Conservation (phyloP, 2,329 filamentous ascomycete species). For the Sarocladium kiliense region DNA sequence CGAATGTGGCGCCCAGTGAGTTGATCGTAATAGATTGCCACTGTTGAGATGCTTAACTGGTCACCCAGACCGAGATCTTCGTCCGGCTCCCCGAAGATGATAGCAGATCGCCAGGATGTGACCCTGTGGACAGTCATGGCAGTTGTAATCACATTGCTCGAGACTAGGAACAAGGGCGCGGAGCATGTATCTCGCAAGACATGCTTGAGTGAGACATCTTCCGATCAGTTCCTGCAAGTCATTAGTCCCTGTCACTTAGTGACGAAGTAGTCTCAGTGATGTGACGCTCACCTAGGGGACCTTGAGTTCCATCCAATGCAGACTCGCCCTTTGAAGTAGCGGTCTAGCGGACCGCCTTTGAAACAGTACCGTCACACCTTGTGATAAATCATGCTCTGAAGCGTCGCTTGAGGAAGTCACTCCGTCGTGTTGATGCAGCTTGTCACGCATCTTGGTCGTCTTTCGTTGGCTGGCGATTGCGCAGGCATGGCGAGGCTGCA, state of each 20-base stretch:
- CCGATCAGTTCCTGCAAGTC: neutral
- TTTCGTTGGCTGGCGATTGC: neutral
- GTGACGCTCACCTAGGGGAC: neutral
- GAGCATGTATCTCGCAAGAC: neutral
- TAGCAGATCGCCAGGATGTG: too few species aligned
- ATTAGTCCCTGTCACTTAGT: neutral
- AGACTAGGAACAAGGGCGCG: neutral
- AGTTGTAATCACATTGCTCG: neutral
- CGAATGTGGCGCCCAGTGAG: too few species aligned
- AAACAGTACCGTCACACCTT: neutral
- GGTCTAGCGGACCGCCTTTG: neutral
- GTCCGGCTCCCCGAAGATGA: too few species aligned
- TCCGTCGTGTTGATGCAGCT: neutral
- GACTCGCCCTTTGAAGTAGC: neutral
- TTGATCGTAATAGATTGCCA: too few species aligned
- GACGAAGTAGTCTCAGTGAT: neutral
- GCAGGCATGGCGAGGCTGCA: slow-evolving; percentile 1
- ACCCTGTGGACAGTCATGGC: too few species aligned
- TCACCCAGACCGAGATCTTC: too few species aligned
- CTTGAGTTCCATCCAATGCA: neutral
- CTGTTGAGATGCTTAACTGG: too few species aligned
- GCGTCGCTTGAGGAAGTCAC: neutral
- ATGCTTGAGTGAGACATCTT: neutral
- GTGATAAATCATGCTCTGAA: neutral
- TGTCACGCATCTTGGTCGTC: neutral